phyloP scores from a whole-genome alignment of 2,329 filamentous ascomycete species.

The Furcasterigmium sp. region DNA sequence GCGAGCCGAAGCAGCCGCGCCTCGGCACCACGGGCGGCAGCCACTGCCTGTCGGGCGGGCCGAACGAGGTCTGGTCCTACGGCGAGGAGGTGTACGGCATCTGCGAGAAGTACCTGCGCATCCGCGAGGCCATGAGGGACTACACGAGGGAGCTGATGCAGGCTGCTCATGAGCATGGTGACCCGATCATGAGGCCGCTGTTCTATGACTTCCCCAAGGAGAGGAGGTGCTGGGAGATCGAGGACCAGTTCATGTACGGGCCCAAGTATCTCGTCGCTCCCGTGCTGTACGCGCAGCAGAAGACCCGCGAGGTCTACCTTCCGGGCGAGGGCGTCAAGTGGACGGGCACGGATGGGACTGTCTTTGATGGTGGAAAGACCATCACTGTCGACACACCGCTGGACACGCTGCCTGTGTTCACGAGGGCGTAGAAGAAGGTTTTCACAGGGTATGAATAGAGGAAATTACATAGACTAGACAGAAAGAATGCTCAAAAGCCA shows the following conservation, averaged over 20 bases:
- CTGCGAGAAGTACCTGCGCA: slow-evolving; percentile 49
- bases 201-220: slow-evolving; percentile 61
- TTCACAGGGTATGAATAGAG: not conserved
- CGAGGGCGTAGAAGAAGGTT: not conserved
- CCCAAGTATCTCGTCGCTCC: slow-evolving; percentile 52
- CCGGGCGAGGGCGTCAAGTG: slow-evolving; percentile 23
- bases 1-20: slow-evolving; percentile 46
- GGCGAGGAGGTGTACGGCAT: slow-evolving; percentile 54
- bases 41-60: slow-evolving; percentile 40
- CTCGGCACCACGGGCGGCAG: slow-evolving; percentile 14
- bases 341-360: slow-evolving; percentile 7
- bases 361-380: slow-evolving; percentile 7
- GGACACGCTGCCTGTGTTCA: slow-evolving; percentile 12
- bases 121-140: slow-evolving; percentile 51
- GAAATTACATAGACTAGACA: too few relatives aligned
- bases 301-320: slow-evolving; percentile 42
- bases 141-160: slow-evolving; percentile 55
- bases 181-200: slow-evolving; percentile 54
- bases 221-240: slow-evolving; percentile 46
- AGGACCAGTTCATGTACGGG: slow-evolving; percentile 60
- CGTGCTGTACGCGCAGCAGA: slow-evolving; percentile 42
- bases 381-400: slow-evolving; percentile 8
- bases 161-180: slow-evolving; percentile 52
- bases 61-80: slow-evolving; percentile 62
- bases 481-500: too few relatives aligned